These are phyloP conservation scores for Cinchona pubescens DNA, from an alignment of 257 asterid species.

Conservation along the genomic window DNA sequence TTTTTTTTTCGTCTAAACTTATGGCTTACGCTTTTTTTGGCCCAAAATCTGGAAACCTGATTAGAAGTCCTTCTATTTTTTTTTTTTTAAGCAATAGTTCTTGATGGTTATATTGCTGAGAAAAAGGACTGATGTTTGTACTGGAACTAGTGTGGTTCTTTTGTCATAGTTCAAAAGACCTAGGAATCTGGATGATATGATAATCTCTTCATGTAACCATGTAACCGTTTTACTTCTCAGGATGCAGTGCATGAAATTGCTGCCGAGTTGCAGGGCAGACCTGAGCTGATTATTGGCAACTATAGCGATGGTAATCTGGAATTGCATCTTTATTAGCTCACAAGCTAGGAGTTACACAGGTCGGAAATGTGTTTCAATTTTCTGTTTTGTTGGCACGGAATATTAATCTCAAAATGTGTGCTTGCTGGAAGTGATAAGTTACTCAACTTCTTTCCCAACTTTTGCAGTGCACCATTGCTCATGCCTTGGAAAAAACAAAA, in stretches of 20 bases:
- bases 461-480: slow-evolving; percentile 92
- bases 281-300: slow-evolving; percentile 87
- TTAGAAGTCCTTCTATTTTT: neutral
- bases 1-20: neutral
- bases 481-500: slow-evolving; percentile 96
- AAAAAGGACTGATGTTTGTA: neutral
- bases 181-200: neutral
- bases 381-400: neutral
- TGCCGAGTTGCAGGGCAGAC: slow-evolving; percentile 89
- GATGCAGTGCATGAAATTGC: slow-evolving; percentile 77
- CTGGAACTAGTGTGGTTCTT: neutral
- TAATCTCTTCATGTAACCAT: neutral
- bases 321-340: slow-evolving; percentile 82
- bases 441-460: neutral
- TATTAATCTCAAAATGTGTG: neutral
- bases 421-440: neutral
- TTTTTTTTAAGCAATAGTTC: neutral
- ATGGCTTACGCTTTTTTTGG: too few species aligned
- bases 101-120: neutral
- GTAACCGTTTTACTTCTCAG: slow-evolving; percentile 31
- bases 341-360: slow-evolving; percentile 95
- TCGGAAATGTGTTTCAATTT: slow-evolving; percentile 21
- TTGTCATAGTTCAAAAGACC: neutral
- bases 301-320: slow-evolving; percentile 99
- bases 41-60: neutral